Evolutionary conservation across 1,139 yeast genomes (phyloP).

Genomic region (Scheffersomyces stambukii): DNA sequence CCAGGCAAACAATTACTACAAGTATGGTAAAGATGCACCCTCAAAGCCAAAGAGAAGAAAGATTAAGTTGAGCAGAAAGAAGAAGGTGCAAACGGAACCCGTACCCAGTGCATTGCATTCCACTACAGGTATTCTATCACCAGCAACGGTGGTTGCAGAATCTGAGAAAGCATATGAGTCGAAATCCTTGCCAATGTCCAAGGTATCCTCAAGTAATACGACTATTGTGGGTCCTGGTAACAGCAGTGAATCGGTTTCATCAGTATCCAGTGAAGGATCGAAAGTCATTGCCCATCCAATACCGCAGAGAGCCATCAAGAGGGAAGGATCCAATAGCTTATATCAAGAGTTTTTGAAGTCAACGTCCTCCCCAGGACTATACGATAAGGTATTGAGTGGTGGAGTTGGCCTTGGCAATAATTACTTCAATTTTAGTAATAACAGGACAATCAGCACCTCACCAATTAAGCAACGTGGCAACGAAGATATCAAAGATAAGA

Average conservation of each 20-base stretch:
- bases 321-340: slow-evolving; percentile 2
- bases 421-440: slow-evolving; percentile 9
- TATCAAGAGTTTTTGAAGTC: slow-evolving; percentile 8
- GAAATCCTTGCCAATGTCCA: no score
- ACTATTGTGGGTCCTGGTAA: no score
- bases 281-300: slow-evolving; percentile 8
- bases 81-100: slow-evolving; percentile 5
- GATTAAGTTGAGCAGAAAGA: slow-evolving; percentile 32
- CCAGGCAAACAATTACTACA: slow-evolving; percentile 42
- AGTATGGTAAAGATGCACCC: slow-evolving; percentile 18
- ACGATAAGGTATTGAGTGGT: slow-evolving; percentile 8
- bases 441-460: slow-evolving; percentile 10
- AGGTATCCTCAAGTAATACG: no score
- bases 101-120: no score
- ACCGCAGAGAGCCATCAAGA: slow-evolving; percentile 3
- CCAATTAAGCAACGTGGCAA: slow-evolving; percentile 9
- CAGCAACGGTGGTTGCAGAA: no score
- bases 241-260: no score
- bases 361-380: slow-evolving; percentile 7
- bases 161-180: no score
- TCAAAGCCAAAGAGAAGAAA: slow-evolving; percentile 47
- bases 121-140: no score
- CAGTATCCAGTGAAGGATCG: no score
- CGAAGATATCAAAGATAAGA: slow-evolving; percentile 5
- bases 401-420: slow-evolving; percentile 12